Evolutionary conservation across 148 eudicot species (phyloP).

Genomic region (Rhododendron ferrugineum): DNA sequence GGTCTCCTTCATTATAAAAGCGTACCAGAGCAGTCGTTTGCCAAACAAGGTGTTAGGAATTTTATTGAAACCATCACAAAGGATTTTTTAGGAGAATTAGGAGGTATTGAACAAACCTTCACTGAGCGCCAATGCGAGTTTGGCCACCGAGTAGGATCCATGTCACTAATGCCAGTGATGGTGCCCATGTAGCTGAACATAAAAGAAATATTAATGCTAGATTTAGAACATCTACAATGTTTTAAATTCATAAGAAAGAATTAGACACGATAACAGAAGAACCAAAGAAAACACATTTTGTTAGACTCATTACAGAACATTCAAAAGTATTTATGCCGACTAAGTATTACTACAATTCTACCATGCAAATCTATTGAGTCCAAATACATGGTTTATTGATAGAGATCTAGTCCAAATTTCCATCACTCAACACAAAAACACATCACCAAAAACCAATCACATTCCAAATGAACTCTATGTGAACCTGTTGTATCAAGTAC

Average conservation of each 20-base stretch:
- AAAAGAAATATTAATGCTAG: conserved; percentile 11
- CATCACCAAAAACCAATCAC: conserved; percentile 5
- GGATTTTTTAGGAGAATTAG: not conserved
- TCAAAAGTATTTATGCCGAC: not conserved
- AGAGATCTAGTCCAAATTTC: not conserved
- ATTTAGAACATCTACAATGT: not conserved
- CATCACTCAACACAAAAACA: not conserved
- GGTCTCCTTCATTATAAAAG: not conserved
- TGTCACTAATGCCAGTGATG: conserved; percentile 75
- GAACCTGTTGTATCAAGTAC: not conserved
- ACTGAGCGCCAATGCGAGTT: conserved; percentile 95
- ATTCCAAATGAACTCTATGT: not conserved
- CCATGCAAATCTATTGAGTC: not conserved
- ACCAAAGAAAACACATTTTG: not conserved
- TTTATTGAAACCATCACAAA: not conserved
- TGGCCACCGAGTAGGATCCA: conserved; percentile 87
- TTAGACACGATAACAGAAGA: not conserved
- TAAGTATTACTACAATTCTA: not conserved
- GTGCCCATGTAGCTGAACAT: conserved; percentile 88
- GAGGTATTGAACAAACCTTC: conserved; percentile 38
- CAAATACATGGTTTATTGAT: not conserved
- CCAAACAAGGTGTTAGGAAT: not conserved
- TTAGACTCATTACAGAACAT: not conserved
- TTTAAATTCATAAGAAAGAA: not conserved
- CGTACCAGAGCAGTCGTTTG: not conserved